phyloP scores from a whole-genome alignment of 2,329 filamentous ascomycete species.

The Colletotrichum sp. region DNA sequence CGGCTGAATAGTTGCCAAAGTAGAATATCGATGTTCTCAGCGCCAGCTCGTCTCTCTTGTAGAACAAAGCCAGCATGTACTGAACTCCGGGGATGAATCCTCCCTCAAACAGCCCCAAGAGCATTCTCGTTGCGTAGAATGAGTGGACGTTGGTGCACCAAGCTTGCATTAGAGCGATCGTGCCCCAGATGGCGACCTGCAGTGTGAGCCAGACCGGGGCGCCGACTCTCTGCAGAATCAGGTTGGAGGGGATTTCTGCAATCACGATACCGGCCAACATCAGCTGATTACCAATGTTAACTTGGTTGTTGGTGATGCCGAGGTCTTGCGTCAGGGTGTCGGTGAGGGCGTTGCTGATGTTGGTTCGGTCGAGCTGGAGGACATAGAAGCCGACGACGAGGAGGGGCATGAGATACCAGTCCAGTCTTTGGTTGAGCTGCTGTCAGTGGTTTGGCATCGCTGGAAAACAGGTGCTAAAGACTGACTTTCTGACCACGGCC shows the following conservation, averaged over 20 bases:
- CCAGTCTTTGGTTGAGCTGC: slow-evolving; percentile 6
- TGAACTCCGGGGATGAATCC: slow-evolving; percentile 36
- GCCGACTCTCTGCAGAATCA: slow-evolving; percentile 36
- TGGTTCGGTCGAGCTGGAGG: slow-evolving; percentile 38
- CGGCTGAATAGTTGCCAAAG: slow-evolving; percentile 44
- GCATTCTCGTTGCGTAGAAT: slow-evolving; percentile 30
- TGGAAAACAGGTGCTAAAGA: accelerated
- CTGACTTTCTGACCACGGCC: not conserved
- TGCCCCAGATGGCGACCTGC: slow-evolving; percentile 33
- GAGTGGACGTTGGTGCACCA: slow-evolving; percentile 29
- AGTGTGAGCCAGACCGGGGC: slow-evolving; percentile 11
- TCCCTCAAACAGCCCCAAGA: slow-evolving; percentile 33
- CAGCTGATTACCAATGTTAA: slow-evolving; percentile 58
- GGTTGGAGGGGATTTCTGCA: slow-evolving; percentile 41
- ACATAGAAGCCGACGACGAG: slow-evolving; percentile 36
- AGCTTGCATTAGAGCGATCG: slow-evolving; percentile 30
- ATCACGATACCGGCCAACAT: slow-evolving; percentile 55
- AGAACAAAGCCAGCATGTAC: slow-evolving; percentile 33
- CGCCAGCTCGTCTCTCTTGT: slow-evolving; percentile 32
- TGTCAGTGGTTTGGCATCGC: not conserved
- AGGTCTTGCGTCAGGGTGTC: slow-evolving; percentile 55
- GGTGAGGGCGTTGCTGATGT: slow-evolving; percentile 56
- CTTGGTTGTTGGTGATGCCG: slow-evolving; percentile 51
- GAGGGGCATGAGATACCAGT: slow-evolving; percentile 31
- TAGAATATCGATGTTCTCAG: slow-evolving; percentile 43